Base-by-base conservation (phyloP, 257 asterid genomes). In the Gynochthodes officinalis region DNA sequence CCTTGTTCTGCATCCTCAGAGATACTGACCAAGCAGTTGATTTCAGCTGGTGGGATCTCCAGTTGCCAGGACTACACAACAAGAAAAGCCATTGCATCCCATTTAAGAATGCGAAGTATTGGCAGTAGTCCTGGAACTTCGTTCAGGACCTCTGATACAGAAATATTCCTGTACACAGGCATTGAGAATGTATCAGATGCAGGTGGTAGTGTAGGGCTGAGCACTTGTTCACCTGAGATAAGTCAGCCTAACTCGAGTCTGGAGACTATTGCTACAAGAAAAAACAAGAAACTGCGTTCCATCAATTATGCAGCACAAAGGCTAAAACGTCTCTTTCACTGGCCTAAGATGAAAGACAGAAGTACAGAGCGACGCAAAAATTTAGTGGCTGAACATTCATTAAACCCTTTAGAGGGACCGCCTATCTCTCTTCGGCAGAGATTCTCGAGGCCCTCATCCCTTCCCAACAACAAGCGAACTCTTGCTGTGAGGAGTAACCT, bases 111-210 rank as follows among this genome's bases (percentile, higher is more conserved):
- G 84, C 97, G 84, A 35, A 88, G 95, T 30, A 70, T 84, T 21
- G 96, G 98, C 13, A 79, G 78, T 72, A 91, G 97, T 64, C 99
- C 99, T 0, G 98, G 98, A 25, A 88, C 97, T 5, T 91, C 97
- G 3, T 95, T 95, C 76, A 75, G 92, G 70, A 83, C 88, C 58
- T 90, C 92, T 16, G 99, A 95, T 75, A 79, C 84, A 0, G 96
- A 95, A 75, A 89, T 95, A 57, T 89, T 95, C 59, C 60, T 87
- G 69, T 79, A 82, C 77, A 88, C 94, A 0, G 96, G 98, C 27
- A 62, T 89, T 48, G 96, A 86, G 71, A 83, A 78, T 35, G 89
- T 70, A 6, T 77, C 92, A 0, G 90, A 86, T 4, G 86, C 83
- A 44, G 30, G 69, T 63, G 90, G 81, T 2, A 77, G 84, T 55